phyloP scores from a whole-genome alignment of 2,329 filamentous ascomycete genomes.

The Trichoderma aggressivum region DNA sequence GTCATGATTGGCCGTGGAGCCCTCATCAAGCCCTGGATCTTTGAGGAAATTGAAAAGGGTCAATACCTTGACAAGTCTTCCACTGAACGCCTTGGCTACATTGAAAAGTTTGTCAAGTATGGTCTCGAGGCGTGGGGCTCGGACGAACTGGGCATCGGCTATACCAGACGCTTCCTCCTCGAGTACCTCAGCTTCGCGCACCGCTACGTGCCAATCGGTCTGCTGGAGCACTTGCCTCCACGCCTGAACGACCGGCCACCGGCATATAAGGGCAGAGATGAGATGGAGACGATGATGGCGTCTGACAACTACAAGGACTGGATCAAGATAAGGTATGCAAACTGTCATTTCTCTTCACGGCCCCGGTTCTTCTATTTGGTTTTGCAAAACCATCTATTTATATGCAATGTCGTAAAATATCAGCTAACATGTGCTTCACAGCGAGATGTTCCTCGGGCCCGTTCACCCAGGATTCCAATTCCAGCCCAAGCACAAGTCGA shows the following conservation, averaged over 20 bases:
- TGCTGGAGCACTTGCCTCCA: slow-evolving; percentile 85
- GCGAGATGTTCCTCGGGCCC: slow-evolving; percentile 96
- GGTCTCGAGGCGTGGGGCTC: slow-evolving; percentile 94
- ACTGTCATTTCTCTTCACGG: not conserved
- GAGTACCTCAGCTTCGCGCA: slow-evolving; percentile 95
- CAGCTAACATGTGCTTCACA: slow-evolving; percentile 36
- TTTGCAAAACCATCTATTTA: not conserved
- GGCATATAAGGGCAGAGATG: slow-evolving; percentile 76
- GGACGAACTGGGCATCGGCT: slow-evolving; percentile 89
- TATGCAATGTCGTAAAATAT: not conserved
- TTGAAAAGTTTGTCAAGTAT: slow-evolving; percentile 87
- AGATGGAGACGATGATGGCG: slow-evolving; percentile 88
- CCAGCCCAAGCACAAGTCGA: slow-evolving; percentile 96
- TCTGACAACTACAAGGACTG: slow-evolving; percentile 94
- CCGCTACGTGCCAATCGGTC: slow-evolving; percentile 84
- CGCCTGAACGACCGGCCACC: slow-evolving; percentile 87
- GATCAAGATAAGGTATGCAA: slow-evolving; percentile 90
- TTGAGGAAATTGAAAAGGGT: slow-evolving; percentile 87
- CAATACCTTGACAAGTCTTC: slow-evolving; percentile 97
- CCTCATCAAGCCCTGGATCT: slow-evolving; percentile 96
- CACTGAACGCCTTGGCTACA: slow-evolving; percentile 75
- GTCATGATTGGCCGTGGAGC: slow-evolving; percentile 97
- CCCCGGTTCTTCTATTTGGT: not conserved
- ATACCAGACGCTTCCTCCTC: slow-evolving; percentile 84
- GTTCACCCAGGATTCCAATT: slow-evolving; percentile 89